phyloP scores from a whole-genome alignment of 2,329 filamentous ascomycete genomes.

The Rosellinia necatrix region DNA sequence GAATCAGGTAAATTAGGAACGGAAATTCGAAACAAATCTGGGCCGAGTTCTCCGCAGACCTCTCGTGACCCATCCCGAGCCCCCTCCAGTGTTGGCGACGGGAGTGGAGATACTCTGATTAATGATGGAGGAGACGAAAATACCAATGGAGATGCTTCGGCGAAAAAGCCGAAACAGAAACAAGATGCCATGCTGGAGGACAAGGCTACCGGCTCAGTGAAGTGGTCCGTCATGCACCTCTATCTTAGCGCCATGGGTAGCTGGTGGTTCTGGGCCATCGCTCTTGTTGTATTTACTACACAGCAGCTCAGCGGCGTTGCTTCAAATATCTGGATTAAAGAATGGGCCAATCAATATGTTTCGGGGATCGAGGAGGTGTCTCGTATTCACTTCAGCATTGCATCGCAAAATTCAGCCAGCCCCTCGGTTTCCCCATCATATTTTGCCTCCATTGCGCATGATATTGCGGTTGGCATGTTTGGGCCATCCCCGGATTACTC shows the following conservation, averaged over 20 bases:
- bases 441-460: slow-evolving; percentile 47
- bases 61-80: slow-evolving; percentile 79
- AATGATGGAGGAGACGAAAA: slow-evolving; percentile 56
- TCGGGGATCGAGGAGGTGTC: slow-evolving; percentile 45
- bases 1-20: slow-evolving; percentile 88
- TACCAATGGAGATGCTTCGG: slow-evolving; percentile 52
- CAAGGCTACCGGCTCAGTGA: slow-evolving; percentile 85
- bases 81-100: slow-evolving; percentile 74
- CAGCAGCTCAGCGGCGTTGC: slow-evolving; percentile 87
- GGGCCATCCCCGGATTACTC: slow-evolving; percentile 46
- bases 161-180: slow-evolving; percentile 54
- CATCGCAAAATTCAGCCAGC: slow-evolving; percentile 43
- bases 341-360: slow-evolving; percentile 92
- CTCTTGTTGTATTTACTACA: slow-evolving; percentile 73
- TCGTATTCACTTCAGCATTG: slow-evolving; percentile 42
- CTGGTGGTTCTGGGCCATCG: slow-evolving; percentile 91
- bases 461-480: slow-evolving; percentile 33
- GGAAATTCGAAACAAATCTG: slow-evolving; percentile 73
- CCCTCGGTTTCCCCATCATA: slow-evolving; percentile 45
- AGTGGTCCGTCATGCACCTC: slow-evolving; percentile 81
- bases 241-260: slow-evolving; percentile 92
- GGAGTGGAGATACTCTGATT: slow-evolving; percentile 59
- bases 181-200: slow-evolving; percentile 68
- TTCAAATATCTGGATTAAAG: slow-evolving; percentile 91
- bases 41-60: slow-evolving; percentile 68